phyloP scores from a whole-genome alignment of 2,329 filamentous ascomycete genomes.

The Thielaviopsis ethacetica region DNA sequence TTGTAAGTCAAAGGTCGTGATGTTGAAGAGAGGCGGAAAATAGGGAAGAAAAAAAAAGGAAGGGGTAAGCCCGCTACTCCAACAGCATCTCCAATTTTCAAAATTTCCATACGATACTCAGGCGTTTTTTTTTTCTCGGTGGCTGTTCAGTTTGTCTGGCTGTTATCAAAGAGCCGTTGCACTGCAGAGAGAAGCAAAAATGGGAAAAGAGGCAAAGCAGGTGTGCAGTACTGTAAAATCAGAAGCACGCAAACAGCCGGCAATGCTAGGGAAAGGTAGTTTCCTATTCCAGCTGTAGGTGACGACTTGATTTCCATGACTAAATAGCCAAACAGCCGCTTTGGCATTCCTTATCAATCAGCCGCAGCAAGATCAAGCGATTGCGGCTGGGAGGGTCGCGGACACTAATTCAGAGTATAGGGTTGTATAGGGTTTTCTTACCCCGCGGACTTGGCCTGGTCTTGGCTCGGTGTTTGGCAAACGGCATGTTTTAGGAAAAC shows the following conservation, averaged over 20 bases:
- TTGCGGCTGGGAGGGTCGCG: background rate
- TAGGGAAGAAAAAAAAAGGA: no score
- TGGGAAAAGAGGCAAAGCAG: no score
- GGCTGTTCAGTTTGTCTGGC: background rate
- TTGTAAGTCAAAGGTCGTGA: background rate
- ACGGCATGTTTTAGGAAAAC: no score
- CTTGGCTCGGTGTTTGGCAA: background rate
- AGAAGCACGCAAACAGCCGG: no score
- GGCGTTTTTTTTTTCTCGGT: background rate
- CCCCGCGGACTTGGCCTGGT: background rate
- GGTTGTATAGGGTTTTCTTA: background rate
- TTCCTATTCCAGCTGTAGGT: background rate
- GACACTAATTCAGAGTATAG: background rate
- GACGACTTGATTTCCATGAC: background rate
- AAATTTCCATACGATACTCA: background rate
- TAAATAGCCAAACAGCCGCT: background rate
- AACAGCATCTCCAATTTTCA: background rate
- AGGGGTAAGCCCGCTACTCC: background rate
- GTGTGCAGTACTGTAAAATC: no score
- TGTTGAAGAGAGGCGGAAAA: background rate
- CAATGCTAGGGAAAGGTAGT: background rate
- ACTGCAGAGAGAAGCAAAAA: no score
- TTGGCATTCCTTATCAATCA: background rate
- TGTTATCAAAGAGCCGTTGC: background rate
- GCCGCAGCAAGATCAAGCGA: background rate